phyloP scores from a whole-genome alignment of 2,329 filamentous ascomycete genomes.

The Metarhizium rileyi region DNA sequence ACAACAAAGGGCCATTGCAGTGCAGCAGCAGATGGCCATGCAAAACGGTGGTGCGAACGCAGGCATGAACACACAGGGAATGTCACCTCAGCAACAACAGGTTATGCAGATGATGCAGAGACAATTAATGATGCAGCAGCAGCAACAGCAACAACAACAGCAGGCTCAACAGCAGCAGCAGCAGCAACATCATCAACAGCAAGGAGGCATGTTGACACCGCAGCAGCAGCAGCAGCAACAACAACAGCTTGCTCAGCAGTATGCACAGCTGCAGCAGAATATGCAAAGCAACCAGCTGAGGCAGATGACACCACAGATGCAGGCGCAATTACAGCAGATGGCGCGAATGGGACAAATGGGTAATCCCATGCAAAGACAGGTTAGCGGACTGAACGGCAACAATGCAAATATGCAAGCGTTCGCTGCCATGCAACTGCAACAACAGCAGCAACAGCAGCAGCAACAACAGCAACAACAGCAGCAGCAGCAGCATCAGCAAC shows the following conservation, averaged over 20 bases:
- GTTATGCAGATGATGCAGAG: slow-evolving; percentile 29
- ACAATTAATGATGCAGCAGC: slow-evolving; percentile 29
- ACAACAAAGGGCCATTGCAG: slow-evolving; percentile 36
- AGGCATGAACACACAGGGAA: slow-evolving; percentile 26
- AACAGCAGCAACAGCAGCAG: slow-evolving; percentile 23
- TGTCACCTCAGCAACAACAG: slow-evolving; percentile 28
- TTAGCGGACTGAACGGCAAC: slow-evolving; percentile 28
- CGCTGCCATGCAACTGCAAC: slow-evolving; percentile 25
- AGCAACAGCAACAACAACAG: slow-evolving; percentile 24
- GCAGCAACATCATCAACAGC: slow-evolving; percentile 21
- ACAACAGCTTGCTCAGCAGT: slow-evolving; percentile 33
- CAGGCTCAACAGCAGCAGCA: slow-evolving; percentile 22
- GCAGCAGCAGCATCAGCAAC: slow-evolving; percentile 21
- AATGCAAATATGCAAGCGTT: slow-evolving; percentile 30
- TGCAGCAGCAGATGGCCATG: slow-evolving; percentile 34
- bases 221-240: slow-evolving; percentile 33
- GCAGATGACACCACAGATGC: slow-evolving; percentile 28
- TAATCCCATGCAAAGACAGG: slow-evolving; percentile 28
- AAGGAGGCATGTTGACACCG: slow-evolving; percentile 30
- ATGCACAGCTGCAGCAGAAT: slow-evolving; percentile 32
- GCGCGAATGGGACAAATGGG: slow-evolving; percentile 27
- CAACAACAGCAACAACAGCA: slow-evolving; percentile 26
- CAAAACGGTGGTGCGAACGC: slow-evolving; percentile 27
- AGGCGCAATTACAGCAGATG: slow-evolving; percentile 28
- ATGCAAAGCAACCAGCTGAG: slow-evolving; percentile 27